Evolutionary conservation across 371 early-diverging fungal species (phyloP).

Genomic region (Syncephalastrum racemosum): DNA sequence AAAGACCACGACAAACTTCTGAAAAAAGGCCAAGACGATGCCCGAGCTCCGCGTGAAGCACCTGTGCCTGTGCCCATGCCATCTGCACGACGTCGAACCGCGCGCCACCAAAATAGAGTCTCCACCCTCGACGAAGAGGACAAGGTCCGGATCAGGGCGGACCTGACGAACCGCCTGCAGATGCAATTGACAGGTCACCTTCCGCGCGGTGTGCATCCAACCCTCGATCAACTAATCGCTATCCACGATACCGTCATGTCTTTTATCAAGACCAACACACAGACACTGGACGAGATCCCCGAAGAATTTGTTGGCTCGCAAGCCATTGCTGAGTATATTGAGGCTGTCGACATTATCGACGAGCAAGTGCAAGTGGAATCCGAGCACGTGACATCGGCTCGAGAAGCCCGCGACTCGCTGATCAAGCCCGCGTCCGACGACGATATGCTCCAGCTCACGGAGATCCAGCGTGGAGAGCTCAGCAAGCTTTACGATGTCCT

Average conservation of each 20-base stretch:
- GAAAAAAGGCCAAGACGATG: constrained; percentile 1
- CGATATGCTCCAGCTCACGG: constrained; percentile 36
- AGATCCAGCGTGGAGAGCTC: constrained; percentile 37
- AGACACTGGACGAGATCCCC: constrained; percentile 42
- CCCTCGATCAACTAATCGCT: constrained; percentile 39
- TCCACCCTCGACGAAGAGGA: constrained; percentile 45
- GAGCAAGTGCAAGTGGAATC: constrained; percentile 31
- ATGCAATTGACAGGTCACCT: constrained; percentile 50
- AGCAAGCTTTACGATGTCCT: constrained; percentile 33
- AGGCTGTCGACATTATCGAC: constrained; percentile 40
- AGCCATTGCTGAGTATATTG: constrained; percentile 35
- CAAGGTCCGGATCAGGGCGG: constrained; percentile 44
- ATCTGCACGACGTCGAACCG: constrained; percentile 25
- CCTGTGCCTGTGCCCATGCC: constrained; percentile 41
- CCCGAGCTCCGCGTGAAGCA: constrained; percentile 15
- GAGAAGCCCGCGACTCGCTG: constrained; percentile 26
- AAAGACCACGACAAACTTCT: neutral
- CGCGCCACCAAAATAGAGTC: constrained; percentile 22
- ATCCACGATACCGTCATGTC: constrained; percentile 42
- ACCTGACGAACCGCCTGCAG: constrained; percentile 38
- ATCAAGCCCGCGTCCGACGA: constrained; percentile 27
- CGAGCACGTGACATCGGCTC: constrained; percentile 28
- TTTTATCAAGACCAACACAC: constrained; percentile 39
- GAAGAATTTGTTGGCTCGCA: constrained; percentile 33
- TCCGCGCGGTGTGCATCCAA: constrained; percentile 45